A percentile compares a stretch with the other conserved stretches of the same genome.
Conservation (phyloP, 164 flowering plant species). For the Paratinospora sagittata region DNA sequence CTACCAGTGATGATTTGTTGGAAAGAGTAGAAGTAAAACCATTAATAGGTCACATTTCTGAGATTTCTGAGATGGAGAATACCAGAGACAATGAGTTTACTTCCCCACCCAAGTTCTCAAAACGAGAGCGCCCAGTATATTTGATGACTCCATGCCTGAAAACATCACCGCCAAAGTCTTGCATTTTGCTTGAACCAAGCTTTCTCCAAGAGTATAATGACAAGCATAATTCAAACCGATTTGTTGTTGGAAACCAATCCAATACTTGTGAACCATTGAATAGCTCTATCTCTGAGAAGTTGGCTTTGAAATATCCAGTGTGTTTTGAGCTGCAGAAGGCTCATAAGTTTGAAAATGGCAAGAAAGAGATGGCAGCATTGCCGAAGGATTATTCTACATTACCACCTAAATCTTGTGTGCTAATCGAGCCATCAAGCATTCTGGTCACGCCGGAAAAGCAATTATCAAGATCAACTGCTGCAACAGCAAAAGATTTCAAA, state of each 20-base stretch:
- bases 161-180: slow-evolving; percentile 77
- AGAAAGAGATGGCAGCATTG: slow-evolving; percentile 41
- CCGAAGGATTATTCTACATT: slow-evolving; percentile 59
- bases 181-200: slow-evolving; percentile 67
- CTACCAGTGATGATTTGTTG: slow-evolving; percentile 26
- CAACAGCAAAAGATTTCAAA: slow-evolving; percentile 14
- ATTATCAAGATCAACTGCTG: slow-evolving; percentile 5
- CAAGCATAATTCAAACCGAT: slow-evolving; percentile 39
- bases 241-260: slow-evolving; percentile 26
- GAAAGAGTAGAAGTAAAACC: slow-evolving; percentile 23
- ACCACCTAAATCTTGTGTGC: slow-evolving; percentile 78
- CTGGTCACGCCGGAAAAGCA: slow-evolving; percentile 11
- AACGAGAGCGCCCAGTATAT: slow-evolving; percentile 29
- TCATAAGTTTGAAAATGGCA: slow-evolving; percentile 25
- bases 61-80: slow-evolving; percentile 8
- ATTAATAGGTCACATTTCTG: slow-evolving; percentile 18
- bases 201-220: slow-evolving; percentile 17
- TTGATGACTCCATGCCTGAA: slow-evolving; percentile 62
- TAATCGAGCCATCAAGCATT: slow-evolving; percentile 51
- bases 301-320: slow-evolving; percentile 52
- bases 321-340: slow-evolving; percentile 35
- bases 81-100: slow-evolving; percentile 8
- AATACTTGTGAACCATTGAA: slow-evolving; percentile 37
- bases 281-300: slow-evolving; percentile 29
- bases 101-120: slow-evolving; percentile 31